These are phyloP conservation scores for Passiflora organensis DNA, from an alignment of 345 rosid species.

Conservation along the genomic window DNA sequence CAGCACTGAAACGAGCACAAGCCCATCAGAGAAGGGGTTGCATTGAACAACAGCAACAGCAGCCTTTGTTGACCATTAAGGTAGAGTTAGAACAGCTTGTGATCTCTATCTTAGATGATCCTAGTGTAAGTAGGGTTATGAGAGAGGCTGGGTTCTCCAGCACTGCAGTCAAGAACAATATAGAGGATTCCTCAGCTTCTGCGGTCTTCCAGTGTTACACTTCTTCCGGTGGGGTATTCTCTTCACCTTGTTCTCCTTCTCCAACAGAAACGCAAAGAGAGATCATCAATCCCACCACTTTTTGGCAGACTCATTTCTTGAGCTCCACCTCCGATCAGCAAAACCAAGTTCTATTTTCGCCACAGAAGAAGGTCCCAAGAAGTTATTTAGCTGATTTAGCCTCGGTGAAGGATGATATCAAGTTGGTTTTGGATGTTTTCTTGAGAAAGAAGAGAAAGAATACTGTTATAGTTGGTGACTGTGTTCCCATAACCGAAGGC, in stretches of 20 bases:
- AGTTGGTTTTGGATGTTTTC: constrained; percentile 61
- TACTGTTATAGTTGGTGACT: constrained; percentile 85
- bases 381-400: constrained; percentile 24
- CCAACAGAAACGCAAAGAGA: constrained; percentile 33
- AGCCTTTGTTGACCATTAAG: constrained; percentile 85
- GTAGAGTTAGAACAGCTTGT: constrained; percentile 96
- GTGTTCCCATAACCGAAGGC: constrained; percentile 63
- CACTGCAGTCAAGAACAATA: constrained; percentile 85
- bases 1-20: constrained; percentile 93
- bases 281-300: constrained; percentile 41
- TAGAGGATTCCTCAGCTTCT: constrained; percentile 38
- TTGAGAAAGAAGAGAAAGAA: constrained; percentile 58
- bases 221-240: constrained; percentile 57
- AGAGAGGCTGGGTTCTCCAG: constrained; percentile 98
- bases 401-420: constrained; percentile 59
- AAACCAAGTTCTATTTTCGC: constrained; percentile 52
- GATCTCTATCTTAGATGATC: constrained; percentile 95
- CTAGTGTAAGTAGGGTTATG: constrained; percentile 95
- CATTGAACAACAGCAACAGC: constrained; percentile 98
- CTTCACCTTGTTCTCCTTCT: constrained; percentile 26
- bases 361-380: constrained; percentile 74
- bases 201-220: constrained; percentile 22
- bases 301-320: constrained; percentile 54
- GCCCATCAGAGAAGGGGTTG: constrained; percentile 99
- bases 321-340: constrained; percentile 37